Conservation (phyloP, 345 rosid genomes). For the Populus nigra region DNA sequence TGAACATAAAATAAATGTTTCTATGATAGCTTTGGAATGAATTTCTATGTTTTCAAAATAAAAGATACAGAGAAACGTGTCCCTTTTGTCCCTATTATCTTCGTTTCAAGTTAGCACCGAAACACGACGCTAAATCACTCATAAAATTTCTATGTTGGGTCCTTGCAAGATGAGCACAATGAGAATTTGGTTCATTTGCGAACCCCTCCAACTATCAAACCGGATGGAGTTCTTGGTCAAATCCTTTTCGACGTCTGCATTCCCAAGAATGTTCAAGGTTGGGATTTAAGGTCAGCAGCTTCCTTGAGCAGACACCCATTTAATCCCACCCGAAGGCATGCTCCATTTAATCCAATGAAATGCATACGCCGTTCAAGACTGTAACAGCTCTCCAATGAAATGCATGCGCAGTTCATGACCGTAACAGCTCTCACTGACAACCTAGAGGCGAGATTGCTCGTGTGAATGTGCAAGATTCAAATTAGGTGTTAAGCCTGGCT, state of each 20-base stretch:
- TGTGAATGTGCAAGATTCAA: conserved; percentile 5
- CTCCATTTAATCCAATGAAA: conserved; percentile 59
- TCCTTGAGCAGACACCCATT: conserved; percentile 41
- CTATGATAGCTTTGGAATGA: too few species aligned
- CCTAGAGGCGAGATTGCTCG: background rate
- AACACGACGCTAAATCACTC: too few species aligned
- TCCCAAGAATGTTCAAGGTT: conserved; percentile 74
- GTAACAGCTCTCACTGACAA: conserved; percentile 31
- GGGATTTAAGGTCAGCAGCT: conserved; percentile 65
- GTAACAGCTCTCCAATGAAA: conserved; percentile 45
- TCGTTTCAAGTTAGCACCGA: too few species aligned
- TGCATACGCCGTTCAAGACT: conserved; percentile 78
- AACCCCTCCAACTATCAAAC: conserved; percentile 44
- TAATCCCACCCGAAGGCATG: conserved; percentile 34
- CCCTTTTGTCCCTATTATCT: too few species aligned
- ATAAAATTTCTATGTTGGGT: conserved; percentile 27
- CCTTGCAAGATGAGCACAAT: conserved; percentile 54
- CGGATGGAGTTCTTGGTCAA: conserved; percentile 88
- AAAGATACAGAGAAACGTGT: too few species aligned
- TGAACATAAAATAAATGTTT: too few species aligned
- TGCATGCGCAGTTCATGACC: conserved; percentile 76
- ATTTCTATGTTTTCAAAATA: too few species aligned
- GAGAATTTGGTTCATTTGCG: conserved; percentile 62
- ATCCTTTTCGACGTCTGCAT: conserved; percentile 80
- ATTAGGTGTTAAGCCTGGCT: background rate